Evolutionary conservation across 345 rosid genomes (phyloP).

Genomic region (Eucalyptus marginata): DNA sequence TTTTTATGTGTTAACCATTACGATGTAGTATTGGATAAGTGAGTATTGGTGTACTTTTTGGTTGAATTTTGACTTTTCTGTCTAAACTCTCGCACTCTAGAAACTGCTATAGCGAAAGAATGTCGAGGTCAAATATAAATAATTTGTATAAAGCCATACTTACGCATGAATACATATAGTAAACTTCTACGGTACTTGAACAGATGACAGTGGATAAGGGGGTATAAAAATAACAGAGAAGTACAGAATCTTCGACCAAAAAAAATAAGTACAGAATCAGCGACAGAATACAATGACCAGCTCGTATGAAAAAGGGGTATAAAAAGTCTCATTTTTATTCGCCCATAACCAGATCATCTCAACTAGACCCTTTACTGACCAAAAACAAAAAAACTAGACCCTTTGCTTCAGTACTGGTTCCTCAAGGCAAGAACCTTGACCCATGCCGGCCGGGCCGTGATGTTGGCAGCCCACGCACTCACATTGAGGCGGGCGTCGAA

Average conservation of each 20-base stretch:
- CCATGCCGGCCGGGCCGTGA: conserved; percentile 20
- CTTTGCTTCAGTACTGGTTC: neutral
- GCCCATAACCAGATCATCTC: rapidly evolving
- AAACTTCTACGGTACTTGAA: neutral
- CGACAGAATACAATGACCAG: rapidly evolving
- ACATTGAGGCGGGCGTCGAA: conserved; percentile 5
- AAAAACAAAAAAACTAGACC: no score
- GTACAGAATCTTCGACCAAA: no score
- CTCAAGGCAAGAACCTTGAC: conserved; percentile 39
- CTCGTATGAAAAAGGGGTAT: no score
- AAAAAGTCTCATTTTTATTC: no score
- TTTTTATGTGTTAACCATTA: neutral
- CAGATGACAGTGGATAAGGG: neutral
- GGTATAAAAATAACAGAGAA: no score
- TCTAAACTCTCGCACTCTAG: neutral
- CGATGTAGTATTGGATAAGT: neutral
- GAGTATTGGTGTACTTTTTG: neutral
- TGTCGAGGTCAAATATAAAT: neutral
- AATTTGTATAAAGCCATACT: neutral
- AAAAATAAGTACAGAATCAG: no score
- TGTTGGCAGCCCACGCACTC: conserved; percentile 8
- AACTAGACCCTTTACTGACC: no score
- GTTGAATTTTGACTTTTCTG: neutral
- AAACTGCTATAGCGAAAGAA: neutral
- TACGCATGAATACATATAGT: neutral